Base-by-base conservation (phyloP, 495 filamentous ascomycete genomes). In the Neurospora sp. region DNA sequence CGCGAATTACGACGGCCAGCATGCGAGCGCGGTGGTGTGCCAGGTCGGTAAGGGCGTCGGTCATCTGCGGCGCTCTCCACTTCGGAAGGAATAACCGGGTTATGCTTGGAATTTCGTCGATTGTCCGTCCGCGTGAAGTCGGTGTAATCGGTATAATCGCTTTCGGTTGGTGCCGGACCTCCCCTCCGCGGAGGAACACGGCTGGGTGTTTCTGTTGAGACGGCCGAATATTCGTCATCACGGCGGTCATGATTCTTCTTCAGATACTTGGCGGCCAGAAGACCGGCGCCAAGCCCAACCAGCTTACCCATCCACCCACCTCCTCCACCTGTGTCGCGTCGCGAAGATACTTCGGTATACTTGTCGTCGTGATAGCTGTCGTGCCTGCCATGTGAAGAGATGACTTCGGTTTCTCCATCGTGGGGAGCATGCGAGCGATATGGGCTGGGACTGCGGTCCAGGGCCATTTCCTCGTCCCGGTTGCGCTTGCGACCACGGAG, bases 271-370 rank as follows among this genome's bases (percentile, higher is more conserved):
- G 89, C 91, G 12, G 89, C 87, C 22, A 94, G 80, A 20, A 88
- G 86, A 22, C 87, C 88, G 46, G 87, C 91, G 35, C 91, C 94
- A 12, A 90, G 80, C 16, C 90, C 89, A 10, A 94, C 76, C 0
- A 96, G 70, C 72, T 87, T 89, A 77, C 91, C 88, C 75, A 89
- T 87, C 81, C 90, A 87, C 14, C 89, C 88, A 12, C 88, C 86
- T 76, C 70, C 83, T 78, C 66, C 70, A 12, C 69, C 74, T 38
- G 61, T 84, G 41, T 68, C 75, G 31, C 79, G 75, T 27, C 75
- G 74, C 35, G 74, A 66, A 5, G 53, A 66, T 35, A 66, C 74
- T 10, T 79, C 87, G 0, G 87, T 87, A 59, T 86, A 86, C 76
- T 92, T 92, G 72, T 92, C 90, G 70, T 88, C 87, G 68, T 84